Conservation (phyloP, 352 stramenopile species). For the Thraustotheca clavata region DNA sequence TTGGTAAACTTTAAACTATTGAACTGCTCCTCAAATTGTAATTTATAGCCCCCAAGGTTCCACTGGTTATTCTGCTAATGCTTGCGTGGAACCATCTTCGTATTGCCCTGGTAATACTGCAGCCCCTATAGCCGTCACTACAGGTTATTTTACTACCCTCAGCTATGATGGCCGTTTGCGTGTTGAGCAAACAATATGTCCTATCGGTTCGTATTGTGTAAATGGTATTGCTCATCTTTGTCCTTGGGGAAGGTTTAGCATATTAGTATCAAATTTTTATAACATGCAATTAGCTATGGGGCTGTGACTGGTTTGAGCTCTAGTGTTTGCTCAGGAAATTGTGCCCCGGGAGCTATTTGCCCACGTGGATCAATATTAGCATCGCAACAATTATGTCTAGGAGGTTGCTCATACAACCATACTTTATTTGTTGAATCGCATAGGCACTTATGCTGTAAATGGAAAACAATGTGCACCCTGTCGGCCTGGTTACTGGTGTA, state of each 20-base stretch:
- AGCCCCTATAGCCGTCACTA: conserved; percentile 28
- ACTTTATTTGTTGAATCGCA: background rate
- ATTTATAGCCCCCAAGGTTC: conserved; percentile 39
- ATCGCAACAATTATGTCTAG: conserved; percentile 39
- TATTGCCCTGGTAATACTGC: conserved; percentile 45
- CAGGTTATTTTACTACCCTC: conserved; percentile 42
- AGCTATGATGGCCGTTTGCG: conserved; percentile 26
- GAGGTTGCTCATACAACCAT: conserved; percentile 22
- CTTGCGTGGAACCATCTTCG: conserved; percentile 29
- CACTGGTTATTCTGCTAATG: conserved; percentile 26
- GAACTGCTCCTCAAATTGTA: background rate
- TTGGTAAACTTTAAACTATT: conserved; percentile 30
- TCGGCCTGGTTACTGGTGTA: conserved; percentile 50
- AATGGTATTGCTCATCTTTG: conserved; percentile 41
- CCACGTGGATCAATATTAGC: conserved; percentile 32
- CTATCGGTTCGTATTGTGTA: conserved; percentile 51
- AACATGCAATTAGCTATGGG: conserved; percentile 20
- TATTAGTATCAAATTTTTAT: background rate
- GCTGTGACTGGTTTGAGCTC: conserved; percentile 35
- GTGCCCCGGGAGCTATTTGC: conserved; percentile 48
- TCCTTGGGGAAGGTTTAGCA: conserved; percentile 36
- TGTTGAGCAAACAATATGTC: conserved; percentile 44
- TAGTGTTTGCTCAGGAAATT: conserved; percentile 38
- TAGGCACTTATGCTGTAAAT: conserved; percentile 40
- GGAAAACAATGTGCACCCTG: conserved; percentile 44